phyloP scores from a whole-genome alignment of 2,329 filamentous ascomycete genomes.

The Rhinocladiella similis region DNA sequence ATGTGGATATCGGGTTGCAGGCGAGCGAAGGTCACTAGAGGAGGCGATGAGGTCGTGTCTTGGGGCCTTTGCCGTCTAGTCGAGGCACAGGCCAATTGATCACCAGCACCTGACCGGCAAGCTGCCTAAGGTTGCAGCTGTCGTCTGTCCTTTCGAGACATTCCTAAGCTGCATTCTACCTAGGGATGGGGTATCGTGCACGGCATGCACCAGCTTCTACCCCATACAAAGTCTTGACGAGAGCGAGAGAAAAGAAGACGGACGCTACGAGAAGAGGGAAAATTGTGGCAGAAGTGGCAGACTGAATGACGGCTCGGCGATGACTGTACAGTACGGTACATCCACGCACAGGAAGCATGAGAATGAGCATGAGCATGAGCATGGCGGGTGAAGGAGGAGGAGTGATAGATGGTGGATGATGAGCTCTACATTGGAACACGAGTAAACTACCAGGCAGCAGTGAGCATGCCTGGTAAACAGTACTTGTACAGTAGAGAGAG shows the following conservation, averaged over 20 bases:
- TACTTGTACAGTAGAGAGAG: too few species aligned
- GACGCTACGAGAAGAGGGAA: too few species aligned
- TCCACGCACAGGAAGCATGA: too few species aligned
- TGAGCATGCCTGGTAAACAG: too few species aligned
- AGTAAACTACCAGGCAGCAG: too few species aligned
- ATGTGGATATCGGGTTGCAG: neutral
- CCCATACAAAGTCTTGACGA: neutral
- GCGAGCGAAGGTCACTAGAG: neutral
- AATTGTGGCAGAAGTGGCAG: too few species aligned
- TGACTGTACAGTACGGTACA: too few species aligned
- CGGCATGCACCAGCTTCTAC: neutral
- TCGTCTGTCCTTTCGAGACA: neutral
- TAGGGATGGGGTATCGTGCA: neutral
- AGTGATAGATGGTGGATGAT: too few species aligned
- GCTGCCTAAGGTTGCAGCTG: neutral
- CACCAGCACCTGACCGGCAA: conserved; percentile 1
- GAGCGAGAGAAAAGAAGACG: neutral
- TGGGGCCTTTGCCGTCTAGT: neutral
- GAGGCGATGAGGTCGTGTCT: neutral
- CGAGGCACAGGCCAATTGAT: conserved; percentile 1
- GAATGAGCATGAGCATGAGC: too few species aligned
- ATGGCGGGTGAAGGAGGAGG: too few species aligned
- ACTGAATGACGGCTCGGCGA: too few species aligned
- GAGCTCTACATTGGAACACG: too few species aligned
- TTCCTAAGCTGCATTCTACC: neutral